These are phyloP conservation scores for Hamigera avellanea DNA, from an alignment of 495 filamentous ascomycete species.

Conservation along the genomic window DNA sequence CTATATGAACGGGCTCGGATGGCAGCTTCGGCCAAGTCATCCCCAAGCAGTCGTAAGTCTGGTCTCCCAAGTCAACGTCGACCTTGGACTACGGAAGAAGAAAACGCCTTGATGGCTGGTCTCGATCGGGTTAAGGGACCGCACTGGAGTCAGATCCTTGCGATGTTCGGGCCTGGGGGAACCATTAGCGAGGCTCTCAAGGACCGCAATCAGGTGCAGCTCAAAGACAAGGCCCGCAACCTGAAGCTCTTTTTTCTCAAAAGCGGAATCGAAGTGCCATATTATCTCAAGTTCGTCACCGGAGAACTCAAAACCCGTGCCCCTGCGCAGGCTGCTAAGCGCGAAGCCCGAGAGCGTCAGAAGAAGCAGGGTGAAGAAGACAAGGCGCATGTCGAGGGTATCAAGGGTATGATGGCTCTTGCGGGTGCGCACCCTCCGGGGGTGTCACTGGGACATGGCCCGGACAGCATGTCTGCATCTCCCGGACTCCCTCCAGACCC, in stretches of 20 bases:
- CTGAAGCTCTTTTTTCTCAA: conserved; percentile 94
- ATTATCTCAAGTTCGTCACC: conserved; percentile 82
- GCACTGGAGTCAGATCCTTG: conserved; percentile 91
- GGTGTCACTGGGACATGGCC: conserved; percentile 18
- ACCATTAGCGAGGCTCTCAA: conserved; percentile 77
- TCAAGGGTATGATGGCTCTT: conserved; percentile 58
- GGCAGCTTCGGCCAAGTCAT: conserved; percentile 70
- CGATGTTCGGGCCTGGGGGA: conserved; percentile 75
- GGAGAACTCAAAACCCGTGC: conserved; percentile 91
- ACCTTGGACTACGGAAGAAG: conserved; percentile 84
- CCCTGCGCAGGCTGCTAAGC: conserved; percentile 67
- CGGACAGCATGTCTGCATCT: conserved; percentile 35
- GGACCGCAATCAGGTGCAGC: conserved; percentile 86
- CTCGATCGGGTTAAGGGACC: conserved; percentile 86
- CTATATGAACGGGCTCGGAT: conserved; percentile 74
- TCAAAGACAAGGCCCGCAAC: conserved; percentile 93
- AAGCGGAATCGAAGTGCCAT: conserved; percentile 83
- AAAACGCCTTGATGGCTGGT: conserved; percentile 85
- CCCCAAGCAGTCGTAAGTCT: conserved; percentile 59
- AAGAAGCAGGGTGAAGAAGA: conserved; percentile 58
- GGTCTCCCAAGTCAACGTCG: conserved; percentile 74
- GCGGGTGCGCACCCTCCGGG: conserved; percentile 34
- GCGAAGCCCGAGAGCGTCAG: conserved; percentile 64
- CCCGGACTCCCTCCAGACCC: conserved; percentile 29
- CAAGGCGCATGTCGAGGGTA: conserved; percentile 56